These are phyloP conservation scores for Zanthoxylum bungeanum DNA, from an alignment of 345 rosid genomes.

Conservation along the genomic window DNA sequence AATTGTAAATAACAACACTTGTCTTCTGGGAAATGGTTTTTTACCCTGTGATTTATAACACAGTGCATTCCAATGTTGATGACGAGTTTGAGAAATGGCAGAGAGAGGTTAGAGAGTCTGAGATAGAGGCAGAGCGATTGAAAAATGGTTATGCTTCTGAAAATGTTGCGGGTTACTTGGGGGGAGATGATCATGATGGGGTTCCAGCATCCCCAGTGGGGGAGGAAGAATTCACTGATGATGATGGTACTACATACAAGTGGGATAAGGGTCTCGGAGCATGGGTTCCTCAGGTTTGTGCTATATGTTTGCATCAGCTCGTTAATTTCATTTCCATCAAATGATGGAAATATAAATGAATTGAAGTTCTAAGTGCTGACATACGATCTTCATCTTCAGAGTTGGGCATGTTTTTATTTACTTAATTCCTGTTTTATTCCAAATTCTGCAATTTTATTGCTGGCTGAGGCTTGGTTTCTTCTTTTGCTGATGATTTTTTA, in stretches of 20 bases:
- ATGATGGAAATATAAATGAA: no score
- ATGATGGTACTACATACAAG: conserved; percentile 66
- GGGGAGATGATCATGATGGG: conserved; percentile 35
- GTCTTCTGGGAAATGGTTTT: conserved; percentile 1
- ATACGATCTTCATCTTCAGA: background rate
- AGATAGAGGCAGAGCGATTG: conserved; percentile 49
- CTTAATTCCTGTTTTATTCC: background rate
- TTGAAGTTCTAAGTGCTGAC: background rate
- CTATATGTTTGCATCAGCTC: conserved; percentile 7
- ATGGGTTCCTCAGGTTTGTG: conserved; percentile 94
- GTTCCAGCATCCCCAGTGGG: conserved; percentile 75
- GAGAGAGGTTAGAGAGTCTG: conserved; percentile 73
- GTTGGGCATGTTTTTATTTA: no score
- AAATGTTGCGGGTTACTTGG: conserved; percentile 21
- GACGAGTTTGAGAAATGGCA: conserved; percentile 94
- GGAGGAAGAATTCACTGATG: conserved; percentile 92
- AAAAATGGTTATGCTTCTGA: conserved; percentile 47
- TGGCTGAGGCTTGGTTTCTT: background rate
- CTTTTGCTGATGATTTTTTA: background rate
- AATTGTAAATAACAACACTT: background rate
- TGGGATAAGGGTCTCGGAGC: conserved; percentile 72
- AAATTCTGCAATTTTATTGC: background rate
- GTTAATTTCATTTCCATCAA: background rate
- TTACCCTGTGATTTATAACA: conserved; percentile 30
- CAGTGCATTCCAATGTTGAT: conserved; percentile 48